A percentile compares a stretch with the other conserved stretches of the same genome.
These are phyloP conservation scores for Mrakia gelida DNA, from an alignment of 768 basidiomycete genomes.

Conservation along the genomic window DNA sequence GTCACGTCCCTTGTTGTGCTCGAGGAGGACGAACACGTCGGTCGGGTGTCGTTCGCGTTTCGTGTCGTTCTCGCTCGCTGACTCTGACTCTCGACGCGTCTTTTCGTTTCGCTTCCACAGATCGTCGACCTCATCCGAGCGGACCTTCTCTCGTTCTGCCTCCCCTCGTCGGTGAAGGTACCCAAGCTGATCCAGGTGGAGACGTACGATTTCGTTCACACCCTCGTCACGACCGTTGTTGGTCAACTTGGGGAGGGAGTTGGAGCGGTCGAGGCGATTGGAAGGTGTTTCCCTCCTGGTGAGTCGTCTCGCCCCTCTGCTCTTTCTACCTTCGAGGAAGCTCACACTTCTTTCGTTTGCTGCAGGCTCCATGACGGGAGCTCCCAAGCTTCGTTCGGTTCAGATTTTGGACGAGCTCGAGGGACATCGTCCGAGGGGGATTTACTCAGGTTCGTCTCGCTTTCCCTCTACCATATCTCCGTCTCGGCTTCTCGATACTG, in stretches of 20 bases:
- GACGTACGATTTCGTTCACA: conserved; percentile 91
- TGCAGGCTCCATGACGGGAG: conserved; percentile 92
- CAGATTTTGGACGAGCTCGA: conserved; percentile 82
- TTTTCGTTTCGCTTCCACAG: conserved; percentile 32
- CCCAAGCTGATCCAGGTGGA: conserved; percentile 82
- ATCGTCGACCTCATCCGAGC: conserved; percentile 95
- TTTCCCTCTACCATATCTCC: neutral
- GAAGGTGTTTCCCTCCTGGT: conserved; percentile 81
- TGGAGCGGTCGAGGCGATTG: conserved; percentile 71
- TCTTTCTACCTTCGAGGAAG: conserved; percentile 8
- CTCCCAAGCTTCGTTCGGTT: conserved; percentile 89
- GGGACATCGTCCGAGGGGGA: conserved; percentile 56
- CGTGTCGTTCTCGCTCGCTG: conserved; percentile 5
- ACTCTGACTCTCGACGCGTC: neutral
- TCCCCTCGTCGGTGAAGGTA: conserved; percentile 71
- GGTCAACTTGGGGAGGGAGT: conserved; percentile 55
- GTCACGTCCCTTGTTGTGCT: no score
- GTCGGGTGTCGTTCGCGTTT: neutral
- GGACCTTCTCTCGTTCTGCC: conserved; percentile 74
- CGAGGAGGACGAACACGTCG: no score
- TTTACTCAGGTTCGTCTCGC: conserved; percentile 60
- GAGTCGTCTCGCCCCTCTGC: conserved; percentile 24
- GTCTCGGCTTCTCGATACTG: neutral
- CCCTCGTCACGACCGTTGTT: conserved; percentile 88
- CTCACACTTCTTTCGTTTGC: no score